Conservation (phyloP, 2,329 filamentous ascomycete species). For the Trichoderma atroviride region DNA sequence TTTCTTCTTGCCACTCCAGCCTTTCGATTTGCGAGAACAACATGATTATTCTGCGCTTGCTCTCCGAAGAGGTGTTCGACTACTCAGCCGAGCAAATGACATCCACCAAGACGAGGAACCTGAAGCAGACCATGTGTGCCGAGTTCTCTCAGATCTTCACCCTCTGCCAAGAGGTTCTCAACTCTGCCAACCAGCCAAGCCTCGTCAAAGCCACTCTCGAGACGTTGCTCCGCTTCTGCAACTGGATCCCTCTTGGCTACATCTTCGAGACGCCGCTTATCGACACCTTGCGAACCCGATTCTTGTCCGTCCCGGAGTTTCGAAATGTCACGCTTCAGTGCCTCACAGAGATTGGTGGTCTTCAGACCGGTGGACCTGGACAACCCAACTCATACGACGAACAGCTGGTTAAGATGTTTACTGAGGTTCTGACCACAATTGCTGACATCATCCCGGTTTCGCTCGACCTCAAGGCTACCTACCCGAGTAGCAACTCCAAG, state of each 20-base stretch:
- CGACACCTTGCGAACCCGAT: slow-evolving; percentile 88
- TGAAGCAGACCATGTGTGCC: slow-evolving; percentile 98
- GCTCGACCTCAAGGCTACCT: slow-evolving; percentile 88
- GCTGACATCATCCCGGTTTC: slow-evolving; percentile 86
- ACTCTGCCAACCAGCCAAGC: slow-evolving; percentile 82
- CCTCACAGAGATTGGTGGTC: slow-evolving; percentile 91
- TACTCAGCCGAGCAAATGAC: slow-evolving; percentile 99
- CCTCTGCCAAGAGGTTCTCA: slow-evolving; percentile 92
- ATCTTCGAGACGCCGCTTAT: slow-evolving; percentile 98
- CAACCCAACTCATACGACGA: slow-evolving; percentile 81
- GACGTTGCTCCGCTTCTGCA: slow-evolving; percentile 92
- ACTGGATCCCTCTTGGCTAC: slow-evolving; percentile 98
- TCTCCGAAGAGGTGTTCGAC: slow-evolving; percentile 98
- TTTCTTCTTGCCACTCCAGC: slow-evolving; percentile 91
- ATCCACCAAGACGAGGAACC: slow-evolving; percentile 91
- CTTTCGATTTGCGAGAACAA: slow-evolving; percentile 99
- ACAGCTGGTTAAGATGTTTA: slow-evolving; percentile 97
- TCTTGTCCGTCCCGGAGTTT: slow-evolving; percentile 91
- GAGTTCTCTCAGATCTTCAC: slow-evolving; percentile 99
- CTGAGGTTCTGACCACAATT: slow-evolving; percentile 89
- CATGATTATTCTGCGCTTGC: slow-evolving; percentile 93
- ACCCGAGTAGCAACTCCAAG: slow-evolving; percentile 84
- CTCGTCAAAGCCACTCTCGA: slow-evolving; percentile 96
- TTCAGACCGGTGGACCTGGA: slow-evolving; percentile 76
- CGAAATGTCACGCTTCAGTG: slow-evolving; percentile 96